These are phyloP conservation scores for Acanthamoeba sp. DNA, from an alignment of 208 protist species.

Conservation along the genomic window DNA sequence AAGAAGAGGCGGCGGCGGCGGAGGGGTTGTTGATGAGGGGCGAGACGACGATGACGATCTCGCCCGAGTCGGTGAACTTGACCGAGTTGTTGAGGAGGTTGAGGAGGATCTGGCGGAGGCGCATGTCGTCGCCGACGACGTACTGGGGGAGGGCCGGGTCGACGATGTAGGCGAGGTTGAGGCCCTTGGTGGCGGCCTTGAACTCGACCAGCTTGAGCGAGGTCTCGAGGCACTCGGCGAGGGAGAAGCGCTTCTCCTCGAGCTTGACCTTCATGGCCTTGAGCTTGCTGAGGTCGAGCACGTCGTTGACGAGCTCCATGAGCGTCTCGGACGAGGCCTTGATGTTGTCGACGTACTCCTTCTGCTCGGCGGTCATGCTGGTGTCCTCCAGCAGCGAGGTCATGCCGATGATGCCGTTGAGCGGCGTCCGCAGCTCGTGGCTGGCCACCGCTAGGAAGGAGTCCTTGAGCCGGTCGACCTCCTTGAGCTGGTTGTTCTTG, in stretches of 20 bases:
- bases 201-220: constrained; percentile 49
- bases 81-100: constrained; percentile 42
- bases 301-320: constrained; percentile 48
- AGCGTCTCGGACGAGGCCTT: constrained; percentile 27
- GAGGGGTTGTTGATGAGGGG: not conserved
- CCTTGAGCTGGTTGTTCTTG: constrained; percentile 56
- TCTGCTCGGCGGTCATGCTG: constrained; percentile 26
- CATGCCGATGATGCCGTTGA: constrained; percentile 84
- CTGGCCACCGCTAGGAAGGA: constrained; percentile 71
- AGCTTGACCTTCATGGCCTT: constrained; percentile 64
- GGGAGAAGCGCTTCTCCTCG: constrained; percentile 13
- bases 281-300: constrained; percentile 66
- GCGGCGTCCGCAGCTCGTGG: constrained; percentile 81
- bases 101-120: constrained; percentile 21
- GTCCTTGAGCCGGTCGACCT: constrained; percentile 53
- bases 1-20: not conserved
- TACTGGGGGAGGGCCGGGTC: not conserved
- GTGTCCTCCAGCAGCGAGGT: constrained; percentile 72
- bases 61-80: constrained; percentile 27
- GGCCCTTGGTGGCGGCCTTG: constrained; percentile 41
- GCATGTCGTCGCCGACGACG: not conserved
- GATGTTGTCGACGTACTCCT: constrained; percentile 49
- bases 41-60: constrained; percentile 33
- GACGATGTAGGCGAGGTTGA: constrained; percentile 34
- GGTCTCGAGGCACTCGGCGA: constrained; percentile 20